These are phyloP conservation scores for Saururus chinensis DNA, from an alignment of 164 flowering plant genomes.

Conservation along the genomic window DNA sequence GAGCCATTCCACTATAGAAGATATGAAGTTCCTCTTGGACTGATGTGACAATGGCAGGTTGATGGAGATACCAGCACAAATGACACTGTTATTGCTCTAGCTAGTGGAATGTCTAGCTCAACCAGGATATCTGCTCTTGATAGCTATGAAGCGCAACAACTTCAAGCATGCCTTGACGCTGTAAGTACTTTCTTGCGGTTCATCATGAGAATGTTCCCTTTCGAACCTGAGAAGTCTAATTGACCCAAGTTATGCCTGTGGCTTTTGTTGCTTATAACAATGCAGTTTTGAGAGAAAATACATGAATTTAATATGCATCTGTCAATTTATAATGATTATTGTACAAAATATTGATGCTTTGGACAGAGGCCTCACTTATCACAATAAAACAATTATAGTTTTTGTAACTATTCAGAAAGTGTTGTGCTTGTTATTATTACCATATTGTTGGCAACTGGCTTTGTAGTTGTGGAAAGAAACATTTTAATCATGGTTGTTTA, in stretches of 20 bases:
- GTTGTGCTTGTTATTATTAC: no score
- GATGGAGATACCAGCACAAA: slow-evolving; percentile 99
- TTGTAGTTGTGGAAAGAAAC: background rate
- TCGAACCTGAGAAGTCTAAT: background rate
- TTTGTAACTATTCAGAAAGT: background rate
- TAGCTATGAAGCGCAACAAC: slow-evolving; percentile 59
- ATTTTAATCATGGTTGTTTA: background rate
- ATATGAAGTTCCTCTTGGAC: background rate
- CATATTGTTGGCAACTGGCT: background rate
- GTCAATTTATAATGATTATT: background rate
- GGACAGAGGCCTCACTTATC: background rate
- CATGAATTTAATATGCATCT: background rate
- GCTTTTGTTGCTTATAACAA: background rate
- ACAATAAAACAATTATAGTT: background rate
- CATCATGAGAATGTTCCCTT: background rate
- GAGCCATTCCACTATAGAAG: no score
- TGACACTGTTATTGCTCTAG: slow-evolving; percentile 93
- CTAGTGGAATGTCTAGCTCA: slow-evolving; percentile 89
- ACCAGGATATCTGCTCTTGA: slow-evolving; percentile 44
- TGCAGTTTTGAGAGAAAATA: background rate
- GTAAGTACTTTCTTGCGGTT: slow-evolving; percentile 27
- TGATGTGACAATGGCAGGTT: slow-evolving; percentile 40
- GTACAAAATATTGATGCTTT: background rate
- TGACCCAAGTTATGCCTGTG: background rate
- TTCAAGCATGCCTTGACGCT: slow-evolving; percentile 89